A percentile compares a stretch with the other conserved stretches of the same genome.
Conservation (phyloP, 1,284 basidiomycete species). For the Ustilago hordei region DNA sequence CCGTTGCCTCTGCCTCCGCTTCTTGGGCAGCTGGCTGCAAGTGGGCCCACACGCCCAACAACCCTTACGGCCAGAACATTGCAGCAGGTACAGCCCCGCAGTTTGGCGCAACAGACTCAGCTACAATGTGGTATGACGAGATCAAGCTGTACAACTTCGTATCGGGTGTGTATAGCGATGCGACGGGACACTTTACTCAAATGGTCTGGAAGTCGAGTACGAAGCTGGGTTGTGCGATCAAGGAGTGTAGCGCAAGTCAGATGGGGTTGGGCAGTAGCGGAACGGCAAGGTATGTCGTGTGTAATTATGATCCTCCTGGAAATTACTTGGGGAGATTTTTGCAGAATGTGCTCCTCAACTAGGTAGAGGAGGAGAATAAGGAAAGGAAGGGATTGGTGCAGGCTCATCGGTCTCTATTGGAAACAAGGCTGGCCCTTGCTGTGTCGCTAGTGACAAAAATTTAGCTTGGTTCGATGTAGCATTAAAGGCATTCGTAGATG, state of each 20-base stretch:
- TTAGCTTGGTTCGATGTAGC: neutral
- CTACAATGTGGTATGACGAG: conserved; percentile 52
- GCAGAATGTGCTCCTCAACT: conserved; percentile 32
- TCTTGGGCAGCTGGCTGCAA: conserved; percentile 35
- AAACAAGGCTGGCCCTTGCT: neutral
- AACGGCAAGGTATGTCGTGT: conserved; percentile 34
- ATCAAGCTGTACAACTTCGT: conserved; percentile 40
- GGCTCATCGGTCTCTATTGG: neutral
- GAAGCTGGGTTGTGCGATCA: conserved; percentile 41
- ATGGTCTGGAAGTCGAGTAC: conserved; percentile 48
- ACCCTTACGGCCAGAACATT: conserved; percentile 55
- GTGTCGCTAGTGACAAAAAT: conserved; percentile 4
- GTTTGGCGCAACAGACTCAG: conserved; percentile 29
- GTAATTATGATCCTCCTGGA: conserved; percentile 51
- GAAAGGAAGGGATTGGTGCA: neutral
- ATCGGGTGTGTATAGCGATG: conserved; percentile 28
- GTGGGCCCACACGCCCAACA: conserved; percentile 50
- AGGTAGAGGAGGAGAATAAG: neutral
- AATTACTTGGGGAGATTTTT: conserved; percentile 40
- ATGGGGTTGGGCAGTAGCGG: conserved; percentile 17
- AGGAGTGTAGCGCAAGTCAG: conserved; percentile 20
- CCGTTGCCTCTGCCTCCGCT: conserved; percentile 32
- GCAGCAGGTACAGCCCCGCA: conserved; percentile 26
- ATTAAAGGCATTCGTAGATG: neutral
- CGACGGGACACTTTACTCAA: conserved; percentile 57